Conservation (phyloP, 2,329 filamentous ascomycete species). For the Trichoderma afroharzianum region DNA sequence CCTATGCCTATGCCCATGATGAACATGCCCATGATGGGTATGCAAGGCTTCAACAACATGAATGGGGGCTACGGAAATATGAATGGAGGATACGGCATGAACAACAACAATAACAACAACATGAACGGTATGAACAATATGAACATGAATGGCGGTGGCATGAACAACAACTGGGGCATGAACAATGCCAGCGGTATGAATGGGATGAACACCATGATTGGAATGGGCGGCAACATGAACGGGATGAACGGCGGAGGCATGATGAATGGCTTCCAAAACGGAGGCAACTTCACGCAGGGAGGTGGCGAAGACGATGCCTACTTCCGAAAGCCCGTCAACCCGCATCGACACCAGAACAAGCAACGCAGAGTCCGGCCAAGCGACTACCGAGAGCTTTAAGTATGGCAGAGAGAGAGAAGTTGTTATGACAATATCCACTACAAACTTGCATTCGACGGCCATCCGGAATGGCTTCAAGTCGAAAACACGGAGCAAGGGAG, state of each 20-base stretch:
- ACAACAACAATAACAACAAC: conserved; percentile 27
- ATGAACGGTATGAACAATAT: conserved; percentile 29
- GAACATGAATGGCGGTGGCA: conserved; percentile 21
- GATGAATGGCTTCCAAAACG: conserved; percentile 34
- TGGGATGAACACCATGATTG: conserved; percentile 20
- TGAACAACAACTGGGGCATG: conserved; percentile 22
- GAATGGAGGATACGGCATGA: conserved; percentile 32
- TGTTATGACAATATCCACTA: background rate
- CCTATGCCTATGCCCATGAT: conserved; percentile 27
- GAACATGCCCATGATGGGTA: conserved; percentile 28
- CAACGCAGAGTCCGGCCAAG: conserved; percentile 77
- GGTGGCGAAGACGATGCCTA: conserved; percentile 84
- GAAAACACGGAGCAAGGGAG: background rate
- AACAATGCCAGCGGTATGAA: conserved; percentile 22
- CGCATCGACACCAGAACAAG: conserved; percentile 80
- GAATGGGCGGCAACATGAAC: conserved; percentile 24
- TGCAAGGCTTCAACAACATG: conserved; percentile 28
- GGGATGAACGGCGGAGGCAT: conserved; percentile 27
- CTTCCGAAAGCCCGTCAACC: conserved; percentile 93
- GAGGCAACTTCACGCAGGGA: conserved; percentile 44
- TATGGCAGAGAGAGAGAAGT: background rate
- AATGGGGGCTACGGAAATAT: conserved; percentile 31
- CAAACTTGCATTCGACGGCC: background rate
- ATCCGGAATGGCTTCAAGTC: background rate
- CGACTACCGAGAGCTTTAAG: conserved; percentile 80